Conservation (phyloP, 768 basidiomycete genomes). For the Auriculariales sp. region DNA sequence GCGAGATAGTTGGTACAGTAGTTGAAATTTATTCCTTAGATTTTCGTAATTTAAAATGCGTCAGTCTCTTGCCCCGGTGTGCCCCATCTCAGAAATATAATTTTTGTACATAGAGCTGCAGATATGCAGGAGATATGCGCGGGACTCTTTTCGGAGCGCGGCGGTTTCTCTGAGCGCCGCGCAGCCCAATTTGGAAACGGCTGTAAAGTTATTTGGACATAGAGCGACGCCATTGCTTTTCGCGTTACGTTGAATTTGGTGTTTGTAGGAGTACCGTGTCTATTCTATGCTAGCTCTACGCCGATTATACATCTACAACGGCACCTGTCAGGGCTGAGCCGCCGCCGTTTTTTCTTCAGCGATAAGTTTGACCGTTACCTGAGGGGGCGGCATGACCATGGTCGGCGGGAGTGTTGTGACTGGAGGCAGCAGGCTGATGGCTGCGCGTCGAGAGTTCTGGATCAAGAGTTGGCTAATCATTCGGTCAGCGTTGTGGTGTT, state of each 20-base stretch:
- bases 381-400: constrained; percentile 56
- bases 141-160: too few species aligned
- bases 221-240: constrained; percentile 5
- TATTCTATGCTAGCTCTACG: not conserved
- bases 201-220: not conserved
- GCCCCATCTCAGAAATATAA: too few species aligned
- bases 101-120: too few species aligned
- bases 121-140: too few species aligned
- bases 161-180: too few species aligned
- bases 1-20: too few species aligned
- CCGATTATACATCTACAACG: not conserved
- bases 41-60: too few species aligned
- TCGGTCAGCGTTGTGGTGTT: not conserved
- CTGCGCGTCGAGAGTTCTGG: constrained; percentile 69
- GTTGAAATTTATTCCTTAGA: too few species aligned
- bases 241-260: not conserved
- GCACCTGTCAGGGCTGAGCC: not conserved
- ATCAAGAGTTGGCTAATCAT: constrained; percentile 52
- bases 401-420: constrained; percentile 82
- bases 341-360: not conserved
- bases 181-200: too few species aligned
- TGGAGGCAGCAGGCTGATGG: constrained; percentile 66
- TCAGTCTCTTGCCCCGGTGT: too few species aligned
- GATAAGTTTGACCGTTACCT: not conserved
- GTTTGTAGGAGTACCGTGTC: constrained; percentile 4